phyloP scores from a whole-genome alignment of 495 filamentous ascomycete species.

The Xylaria curta region DNA sequence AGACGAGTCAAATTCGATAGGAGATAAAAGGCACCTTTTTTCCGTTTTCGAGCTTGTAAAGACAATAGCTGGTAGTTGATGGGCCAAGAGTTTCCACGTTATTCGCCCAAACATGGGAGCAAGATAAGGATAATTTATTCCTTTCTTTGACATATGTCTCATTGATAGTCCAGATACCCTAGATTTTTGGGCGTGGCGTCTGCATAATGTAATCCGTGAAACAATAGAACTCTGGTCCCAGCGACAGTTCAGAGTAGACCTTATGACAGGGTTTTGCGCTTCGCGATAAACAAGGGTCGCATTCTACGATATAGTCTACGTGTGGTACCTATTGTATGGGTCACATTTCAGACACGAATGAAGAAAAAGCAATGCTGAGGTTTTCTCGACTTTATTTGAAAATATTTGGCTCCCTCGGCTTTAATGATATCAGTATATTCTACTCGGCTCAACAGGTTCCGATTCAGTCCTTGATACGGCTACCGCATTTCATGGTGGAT shows the following conservation, averaged over 20 bases:
- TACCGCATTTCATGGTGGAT: neutral
- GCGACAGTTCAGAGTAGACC: neutral
- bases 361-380: neutral
- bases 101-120: neutral
- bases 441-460: conserved; percentile 10
- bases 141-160: neutral
- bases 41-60: neutral
- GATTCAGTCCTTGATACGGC: neutral
- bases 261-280: neutral
- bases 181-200: neutral
- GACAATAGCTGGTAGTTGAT: neutral
- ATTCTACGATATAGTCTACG: neutral
- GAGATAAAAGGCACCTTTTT: neutral
- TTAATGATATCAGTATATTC: neutral
- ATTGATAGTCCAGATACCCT: neutral
- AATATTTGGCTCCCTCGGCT: neutral
- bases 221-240: neutral
- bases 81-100: neutral
- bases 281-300: neutral
- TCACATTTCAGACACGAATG: neutral
- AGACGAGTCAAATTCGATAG: neutral
- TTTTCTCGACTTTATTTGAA: neutral
- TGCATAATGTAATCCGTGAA: neutral
- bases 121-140: neutral
- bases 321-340: neutral